A percentile compares a stretch with the other conserved stretches of the same genome.
Evolutionary conservation across 2,329 filamentous ascomycete species (phyloP).

Genomic region (Botrytis cinerea): DNA sequence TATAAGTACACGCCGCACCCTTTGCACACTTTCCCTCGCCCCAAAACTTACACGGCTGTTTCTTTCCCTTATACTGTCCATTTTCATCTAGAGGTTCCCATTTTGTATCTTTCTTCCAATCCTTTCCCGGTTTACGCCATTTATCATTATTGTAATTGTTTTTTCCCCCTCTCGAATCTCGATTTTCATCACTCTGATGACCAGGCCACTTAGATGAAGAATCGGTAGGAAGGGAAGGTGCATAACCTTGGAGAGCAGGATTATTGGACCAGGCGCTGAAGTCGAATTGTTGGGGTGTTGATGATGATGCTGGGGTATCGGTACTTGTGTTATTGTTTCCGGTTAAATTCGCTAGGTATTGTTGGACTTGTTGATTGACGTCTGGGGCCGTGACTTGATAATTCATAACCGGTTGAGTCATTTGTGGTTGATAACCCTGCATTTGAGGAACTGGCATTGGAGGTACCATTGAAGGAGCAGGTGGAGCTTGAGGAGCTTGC

Average conservation of each 20-base stretch:
- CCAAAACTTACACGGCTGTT: conserved; percentile 70
- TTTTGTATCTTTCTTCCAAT: conserved; percentile 18
- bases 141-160: conserved; percentile 16
- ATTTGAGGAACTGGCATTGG: conserved; percentile 27
- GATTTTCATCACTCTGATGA: conserved; percentile 27
- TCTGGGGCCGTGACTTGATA: conserved; percentile 28
- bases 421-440: conserved; percentile 29
- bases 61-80: conserved; percentile 54
- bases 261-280: conserved; percentile 31
- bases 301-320: background rate
- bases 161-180: background rate
- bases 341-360: conserved; percentile 32
- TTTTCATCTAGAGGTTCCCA: conserved; percentile 36
- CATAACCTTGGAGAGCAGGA: conserved; percentile 17
- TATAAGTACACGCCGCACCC: conserved; percentile 72
- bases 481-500: conserved; percentile 31
- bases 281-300: conserved; percentile 30
- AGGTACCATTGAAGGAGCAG: conserved; percentile 35
- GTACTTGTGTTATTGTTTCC: conserved; percentile 30
- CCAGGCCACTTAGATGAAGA: conserved; percentile 25
- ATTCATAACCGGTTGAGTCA: conserved; percentile 26
- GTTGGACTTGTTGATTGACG: conserved; percentile 36
- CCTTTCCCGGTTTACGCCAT: background rate
- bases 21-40: conserved; percentile 71
- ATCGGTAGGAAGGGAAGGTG: background rate